phyloP scores from a whole-genome alignment of 768 basidiomycete species.

The Pisolithus marmoratus region DNA sequence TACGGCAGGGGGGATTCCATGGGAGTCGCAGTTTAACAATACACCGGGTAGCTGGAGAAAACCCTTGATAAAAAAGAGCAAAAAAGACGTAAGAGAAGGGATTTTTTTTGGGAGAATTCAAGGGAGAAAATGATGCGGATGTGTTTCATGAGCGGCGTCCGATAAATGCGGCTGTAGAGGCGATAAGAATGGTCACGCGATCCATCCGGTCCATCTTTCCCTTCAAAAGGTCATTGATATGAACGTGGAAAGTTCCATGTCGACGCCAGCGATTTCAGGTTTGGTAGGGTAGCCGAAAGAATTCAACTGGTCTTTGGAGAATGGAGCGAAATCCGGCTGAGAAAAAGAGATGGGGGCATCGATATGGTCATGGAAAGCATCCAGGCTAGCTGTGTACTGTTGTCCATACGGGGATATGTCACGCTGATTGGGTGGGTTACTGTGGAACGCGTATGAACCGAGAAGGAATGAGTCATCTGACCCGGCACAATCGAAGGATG shows the following conservation, averaged over 20 bases:
- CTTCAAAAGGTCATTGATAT: slow-evolving; percentile 27
- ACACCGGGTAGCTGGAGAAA: background rate
- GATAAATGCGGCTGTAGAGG: slow-evolving; percentile 4
- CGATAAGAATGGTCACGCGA: background rate
- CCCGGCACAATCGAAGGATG: slow-evolving; percentile 15
- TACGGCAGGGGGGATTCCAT: background rate
- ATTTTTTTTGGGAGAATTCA: background rate
- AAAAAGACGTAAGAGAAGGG: slow-evolving; percentile 10
- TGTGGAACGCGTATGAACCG: slow-evolving; percentile 14
- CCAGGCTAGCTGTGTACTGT: slow-evolving; percentile 17
- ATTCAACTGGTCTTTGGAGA: slow-evolving; percentile 17
- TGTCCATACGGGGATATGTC: slow-evolving; percentile 6
- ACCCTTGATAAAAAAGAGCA: slow-evolving; percentile 3
- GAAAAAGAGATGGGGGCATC: slow-evolving; percentile 5
- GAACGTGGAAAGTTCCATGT: slow-evolving; percentile 25
- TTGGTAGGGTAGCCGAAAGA: slow-evolving; percentile 21
- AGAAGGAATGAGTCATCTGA: slow-evolving; percentile 17
- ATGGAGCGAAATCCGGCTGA: slow-evolving; percentile 18
- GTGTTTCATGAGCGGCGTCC: slow-evolving; percentile 21
- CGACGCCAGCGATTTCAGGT: slow-evolving; percentile 14
- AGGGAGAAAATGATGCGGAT: slow-evolving; percentile 5
- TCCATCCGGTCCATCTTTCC: background rate
- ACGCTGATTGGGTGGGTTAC: slow-evolving; percentile 5
- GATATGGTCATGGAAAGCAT: slow-evolving; percentile 14
- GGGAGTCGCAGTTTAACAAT: background rate